phyloP scores from a whole-genome alignment of 257 asterid genomes.

The Jacaranda mimosifolia region DNA sequence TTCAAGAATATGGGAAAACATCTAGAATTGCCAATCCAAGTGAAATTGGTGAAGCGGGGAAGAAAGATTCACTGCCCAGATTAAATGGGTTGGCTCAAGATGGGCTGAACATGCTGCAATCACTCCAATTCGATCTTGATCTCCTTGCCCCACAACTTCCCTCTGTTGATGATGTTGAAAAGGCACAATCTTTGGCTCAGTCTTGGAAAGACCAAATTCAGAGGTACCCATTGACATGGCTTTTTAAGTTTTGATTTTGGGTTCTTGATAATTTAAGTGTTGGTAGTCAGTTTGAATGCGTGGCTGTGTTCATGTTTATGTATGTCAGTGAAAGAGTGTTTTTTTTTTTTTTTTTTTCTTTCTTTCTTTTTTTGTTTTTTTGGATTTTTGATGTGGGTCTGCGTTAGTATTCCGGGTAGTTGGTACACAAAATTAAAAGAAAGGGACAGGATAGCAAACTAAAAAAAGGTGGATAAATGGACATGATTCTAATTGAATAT shows the following conservation, averaged over 20 bases:
- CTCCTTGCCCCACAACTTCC: slow-evolving; percentile 90
- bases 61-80: slow-evolving; percentile 80
- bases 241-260: background rate
- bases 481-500: slow-evolving; percentile 4
- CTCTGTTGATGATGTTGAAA: slow-evolving; percentile 65
- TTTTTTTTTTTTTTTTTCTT: too few relatives aligned
- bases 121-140: slow-evolving; percentile 87
- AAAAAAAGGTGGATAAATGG: background rate
- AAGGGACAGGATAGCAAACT: background rate
- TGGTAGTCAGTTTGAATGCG: slow-evolving; percentile 12
- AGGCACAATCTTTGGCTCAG: slow-evolving; percentile 70
- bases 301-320: background rate
- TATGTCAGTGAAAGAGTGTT: slow-evolving; percentile 1
- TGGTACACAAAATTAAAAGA: background rate
- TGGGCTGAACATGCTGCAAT: slow-evolving; percentile 69
- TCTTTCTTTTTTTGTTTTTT: background rate
- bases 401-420: background rate
- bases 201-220: slow-evolving; percentile 74
- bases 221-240: slow-evolving; percentile 51
- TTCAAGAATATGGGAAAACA: slow-evolving; percentile 72
- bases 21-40: slow-evolving; percentile 42
- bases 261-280: background rate
- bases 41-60: slow-evolving; percentile 42
- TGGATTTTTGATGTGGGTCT: slow-evolving; percentile 1
- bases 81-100: slow-evolving; percentile 93